Evolutionary conservation across 208 protist genomes (phyloP).

Genomic region (Naegleria lovaniensis): DNA sequence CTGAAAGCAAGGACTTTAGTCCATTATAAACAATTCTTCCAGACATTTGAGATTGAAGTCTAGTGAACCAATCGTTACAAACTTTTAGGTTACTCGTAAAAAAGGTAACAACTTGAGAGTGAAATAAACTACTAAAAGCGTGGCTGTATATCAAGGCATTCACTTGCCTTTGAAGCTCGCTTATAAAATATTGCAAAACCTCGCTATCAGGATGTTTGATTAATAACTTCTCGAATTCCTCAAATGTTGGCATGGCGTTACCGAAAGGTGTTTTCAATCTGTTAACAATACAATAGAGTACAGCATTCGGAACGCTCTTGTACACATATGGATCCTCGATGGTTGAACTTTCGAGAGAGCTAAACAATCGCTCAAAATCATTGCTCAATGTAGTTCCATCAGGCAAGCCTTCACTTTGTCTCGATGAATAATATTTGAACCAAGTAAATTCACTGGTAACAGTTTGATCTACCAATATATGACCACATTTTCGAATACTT

Average conservation of each 20-base stretch:
- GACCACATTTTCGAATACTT: not conserved
- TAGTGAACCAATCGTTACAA: conserved; percentile 15
- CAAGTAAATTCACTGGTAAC: not conserved
- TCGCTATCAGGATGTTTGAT: not conserved
- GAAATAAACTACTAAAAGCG: not conserved
- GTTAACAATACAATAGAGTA: not conserved
- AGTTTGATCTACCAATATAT: not conserved
- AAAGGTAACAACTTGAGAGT: not conserved
- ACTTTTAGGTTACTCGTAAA: not conserved
- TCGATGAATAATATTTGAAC: not conserved
- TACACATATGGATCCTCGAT: not conserved
- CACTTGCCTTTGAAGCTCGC: not conserved
- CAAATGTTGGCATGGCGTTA: not conserved
- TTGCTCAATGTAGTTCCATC: not conserved
- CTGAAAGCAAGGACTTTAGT: not conserved
- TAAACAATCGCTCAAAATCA: not conserved
- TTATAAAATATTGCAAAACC: not conserved
- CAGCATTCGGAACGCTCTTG: not conserved
- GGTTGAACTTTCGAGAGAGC: not conserved
- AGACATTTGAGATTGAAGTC: not conserved
- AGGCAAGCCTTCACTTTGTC: not conserved
- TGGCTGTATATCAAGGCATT: not conserved
- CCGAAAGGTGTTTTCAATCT: not conserved
- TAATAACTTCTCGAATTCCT: not conserved
- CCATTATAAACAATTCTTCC: not conserved